These are phyloP conservation scores for Eucalyptus regnans DNA, from an alignment of 345 rosid species.

Conservation along the genomic window DNA sequence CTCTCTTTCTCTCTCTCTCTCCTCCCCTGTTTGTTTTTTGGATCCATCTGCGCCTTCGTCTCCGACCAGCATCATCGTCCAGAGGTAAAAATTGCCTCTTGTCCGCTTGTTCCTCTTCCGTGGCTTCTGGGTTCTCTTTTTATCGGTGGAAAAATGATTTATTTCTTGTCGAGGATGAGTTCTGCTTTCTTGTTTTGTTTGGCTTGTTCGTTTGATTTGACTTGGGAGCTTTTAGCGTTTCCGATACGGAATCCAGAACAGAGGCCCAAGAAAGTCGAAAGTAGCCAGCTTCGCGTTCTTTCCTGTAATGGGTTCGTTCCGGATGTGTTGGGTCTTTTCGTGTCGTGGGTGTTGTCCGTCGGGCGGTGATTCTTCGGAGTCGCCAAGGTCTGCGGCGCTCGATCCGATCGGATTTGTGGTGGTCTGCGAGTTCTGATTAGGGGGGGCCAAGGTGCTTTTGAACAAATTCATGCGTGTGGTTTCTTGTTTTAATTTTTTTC, in stretches of 20 bases:
- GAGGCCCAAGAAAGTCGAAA: neutral
- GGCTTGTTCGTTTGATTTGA: neutral
- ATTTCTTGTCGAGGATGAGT: neutral
- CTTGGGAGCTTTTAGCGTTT: neutral
- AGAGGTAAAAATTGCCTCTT: neutral
- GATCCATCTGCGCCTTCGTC: neutral
- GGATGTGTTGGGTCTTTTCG: neutral
- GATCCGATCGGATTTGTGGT: neutral
- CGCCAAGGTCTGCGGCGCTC: neutral
- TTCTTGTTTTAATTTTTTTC: neutral
- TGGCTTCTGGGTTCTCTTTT: neutral
- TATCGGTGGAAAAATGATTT: neutral
- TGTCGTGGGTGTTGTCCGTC: neutral
- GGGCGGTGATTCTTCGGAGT: neutral
- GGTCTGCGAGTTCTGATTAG: neutral
- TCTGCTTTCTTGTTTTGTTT: neutral
- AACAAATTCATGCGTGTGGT: neutral
- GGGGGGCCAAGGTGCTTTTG: neutral
- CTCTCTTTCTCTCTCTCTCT: neutral
- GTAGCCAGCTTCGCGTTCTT: neutral
- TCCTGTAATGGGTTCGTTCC: neutral
- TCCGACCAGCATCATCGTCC: neutral
- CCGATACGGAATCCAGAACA: neutral
- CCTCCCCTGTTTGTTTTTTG: neutral
- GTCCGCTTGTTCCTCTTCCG: neutral